A percentile compares a stretch with the other conserved stretches of the same genome.
Conservation (phyloP, 257 asterid genomes). For the Solanum medicagineum region DNA sequence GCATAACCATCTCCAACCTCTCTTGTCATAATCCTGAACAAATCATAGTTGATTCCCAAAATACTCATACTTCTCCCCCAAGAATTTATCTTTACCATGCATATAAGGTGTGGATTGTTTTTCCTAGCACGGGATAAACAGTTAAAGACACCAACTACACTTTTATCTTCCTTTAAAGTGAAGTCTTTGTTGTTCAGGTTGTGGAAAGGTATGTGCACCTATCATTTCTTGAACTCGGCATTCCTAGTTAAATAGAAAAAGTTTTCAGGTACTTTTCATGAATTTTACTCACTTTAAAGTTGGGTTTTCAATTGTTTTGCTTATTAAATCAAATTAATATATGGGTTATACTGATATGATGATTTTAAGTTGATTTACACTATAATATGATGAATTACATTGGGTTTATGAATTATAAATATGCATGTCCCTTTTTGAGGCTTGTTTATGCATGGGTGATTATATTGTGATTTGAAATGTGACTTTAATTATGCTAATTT, state of each 20-base stretch:
- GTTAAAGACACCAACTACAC: not conserved
- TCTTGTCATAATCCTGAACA: conserved; percentile 40
- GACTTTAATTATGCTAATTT: too few species aligned
- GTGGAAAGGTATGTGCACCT: conserved; percentile 30
- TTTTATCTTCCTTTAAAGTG: conserved; percentile 12
- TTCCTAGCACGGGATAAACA: not conserved
- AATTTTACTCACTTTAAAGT: too few species aligned
- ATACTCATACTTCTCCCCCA: conserved; percentile 43
- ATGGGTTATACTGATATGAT: too few species aligned
- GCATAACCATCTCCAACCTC: not conserved
- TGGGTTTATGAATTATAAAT: too few species aligned
- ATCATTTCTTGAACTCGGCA: conserved; percentile 46
- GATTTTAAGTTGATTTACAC: too few species aligned
- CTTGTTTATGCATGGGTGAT: too few species aligned
- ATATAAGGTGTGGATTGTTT: not conserved
- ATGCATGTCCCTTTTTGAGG: too few species aligned
- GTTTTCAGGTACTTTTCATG: too few species aligned
- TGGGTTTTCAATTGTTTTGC: too few species aligned
- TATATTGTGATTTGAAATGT: too few species aligned
- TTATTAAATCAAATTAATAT: too few species aligned
- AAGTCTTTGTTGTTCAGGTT: conserved; percentile 33
- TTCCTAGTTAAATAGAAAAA: conserved; percentile 62
- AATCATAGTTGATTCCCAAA: conserved; percentile 35
- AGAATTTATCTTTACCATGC: conserved; percentile 29
- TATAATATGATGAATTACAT: too few species aligned